These are phyloP conservation scores for Podaxis pistillaris DNA, from an alignment of 768 basidiomycete species.

Conservation along the genomic window DNA sequence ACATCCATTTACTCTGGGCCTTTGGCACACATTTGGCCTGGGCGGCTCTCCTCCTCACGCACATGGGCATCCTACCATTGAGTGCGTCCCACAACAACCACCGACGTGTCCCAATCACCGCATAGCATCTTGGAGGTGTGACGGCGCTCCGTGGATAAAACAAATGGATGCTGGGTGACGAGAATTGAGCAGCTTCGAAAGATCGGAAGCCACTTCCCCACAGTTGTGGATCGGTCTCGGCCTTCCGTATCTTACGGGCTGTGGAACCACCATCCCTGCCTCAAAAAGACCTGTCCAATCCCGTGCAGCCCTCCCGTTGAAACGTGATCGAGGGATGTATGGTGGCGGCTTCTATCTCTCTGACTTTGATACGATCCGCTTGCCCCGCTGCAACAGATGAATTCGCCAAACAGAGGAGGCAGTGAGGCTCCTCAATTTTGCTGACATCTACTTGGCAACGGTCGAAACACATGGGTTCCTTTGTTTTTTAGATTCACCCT, in stretches of 20 bases:
- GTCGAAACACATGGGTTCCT: not conserved
- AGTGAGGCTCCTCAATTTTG: not conserved
- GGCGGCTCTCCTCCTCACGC: not conserved
- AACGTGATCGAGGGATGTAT: not conserved
- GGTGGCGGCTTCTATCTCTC: not conserved
- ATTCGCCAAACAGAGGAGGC: not conserved
- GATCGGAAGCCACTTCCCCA: conserved; percentile 5
- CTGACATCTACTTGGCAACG: not conserved
- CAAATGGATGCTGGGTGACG: not conserved
- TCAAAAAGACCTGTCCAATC: not conserved
- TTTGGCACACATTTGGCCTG: not conserved
- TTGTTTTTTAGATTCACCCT: not conserved
- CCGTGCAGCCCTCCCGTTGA: not conserved
- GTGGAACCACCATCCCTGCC: not conserved
- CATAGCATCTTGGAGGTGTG: not conserved
- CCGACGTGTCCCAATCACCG: not conserved
- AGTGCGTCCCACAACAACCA: not conserved
- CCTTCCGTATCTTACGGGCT: conserved; percentile 8
- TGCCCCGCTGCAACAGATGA: not conserved
- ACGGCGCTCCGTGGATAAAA: not conserved
- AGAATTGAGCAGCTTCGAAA: not conserved
- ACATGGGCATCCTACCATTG: not conserved
- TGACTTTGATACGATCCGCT: not conserved
- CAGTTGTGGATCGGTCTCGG: not conserved
- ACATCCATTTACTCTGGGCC: not conserved